These are phyloP conservation scores for Debaryomyces robertsiae DNA, from an alignment of 1,139 yeast genomes.

Conservation along the genomic window DNA sequence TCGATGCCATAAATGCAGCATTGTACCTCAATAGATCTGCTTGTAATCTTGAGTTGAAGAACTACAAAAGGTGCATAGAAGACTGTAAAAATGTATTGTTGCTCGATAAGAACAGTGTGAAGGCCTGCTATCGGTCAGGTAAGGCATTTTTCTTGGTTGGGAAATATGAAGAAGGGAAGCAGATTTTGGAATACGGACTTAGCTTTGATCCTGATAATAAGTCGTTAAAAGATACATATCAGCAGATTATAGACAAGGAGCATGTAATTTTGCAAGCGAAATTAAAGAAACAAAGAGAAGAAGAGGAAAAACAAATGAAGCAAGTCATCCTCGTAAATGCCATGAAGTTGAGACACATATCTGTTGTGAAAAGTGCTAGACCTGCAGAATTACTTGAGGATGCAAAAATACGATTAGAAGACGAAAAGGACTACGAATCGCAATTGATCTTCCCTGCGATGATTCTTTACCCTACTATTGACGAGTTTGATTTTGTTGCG, in stretches of 20 bases:
- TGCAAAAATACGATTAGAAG: conserved; percentile 60
- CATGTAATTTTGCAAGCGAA: conserved; percentile 33
- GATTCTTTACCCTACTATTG: conserved; percentile 79
- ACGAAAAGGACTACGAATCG: conserved; percentile 72
- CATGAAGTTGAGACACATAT: conserved; percentile 55
- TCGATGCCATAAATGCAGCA: conserved; percentile 55
- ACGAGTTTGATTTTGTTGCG: conserved; percentile 81
- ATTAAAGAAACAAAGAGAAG: conserved; percentile 35
- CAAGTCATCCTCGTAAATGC: conserved; percentile 52
- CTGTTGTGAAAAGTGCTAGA: conserved; percentile 47
- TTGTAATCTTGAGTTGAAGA: conserved; percentile 80
- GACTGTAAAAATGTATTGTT: conserved; percentile 78
- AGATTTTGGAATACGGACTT: conserved; percentile 66
- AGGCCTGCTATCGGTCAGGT: conserved; percentile 85
- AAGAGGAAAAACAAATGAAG: conserved; percentile 33
- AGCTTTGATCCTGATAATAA: conserved; percentile 58
- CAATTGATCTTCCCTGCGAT: conserved; percentile 80
- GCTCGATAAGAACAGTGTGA: conserved; percentile 68
- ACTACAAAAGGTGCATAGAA: conserved; percentile 82
- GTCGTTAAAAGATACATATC: conserved; percentile 49
- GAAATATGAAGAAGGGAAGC: conserved; percentile 70
- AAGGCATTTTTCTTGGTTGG: conserved; percentile 74
- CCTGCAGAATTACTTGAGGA: conserved; percentile 55
- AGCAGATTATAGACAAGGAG: conserved; percentile 44
- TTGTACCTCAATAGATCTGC: conserved; percentile 86